Base-by-base conservation (phyloP, 1,284 basidiomycete species). In the Cryptococcus floricola region DNA sequence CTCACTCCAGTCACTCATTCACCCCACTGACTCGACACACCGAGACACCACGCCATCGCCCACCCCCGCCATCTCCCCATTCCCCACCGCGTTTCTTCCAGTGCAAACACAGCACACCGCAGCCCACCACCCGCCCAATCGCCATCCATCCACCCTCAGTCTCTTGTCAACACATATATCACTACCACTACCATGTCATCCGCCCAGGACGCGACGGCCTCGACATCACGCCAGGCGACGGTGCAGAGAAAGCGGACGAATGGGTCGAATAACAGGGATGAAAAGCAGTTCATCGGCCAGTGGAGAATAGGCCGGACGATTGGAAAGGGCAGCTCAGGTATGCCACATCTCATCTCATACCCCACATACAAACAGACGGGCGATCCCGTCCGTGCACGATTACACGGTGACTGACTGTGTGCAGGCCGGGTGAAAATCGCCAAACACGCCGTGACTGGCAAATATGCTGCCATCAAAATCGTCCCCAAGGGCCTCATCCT, bases 401-500 rank as follows among this genome's bases (percentile, higher is more conserved):
- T 49, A 34, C n/a, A 14, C 18, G 18, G 18, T 38, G 18, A 39
- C n/a, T 37, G 45, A 47, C 25, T 41, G 37, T 39, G 14, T 31
- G 28, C n/a, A 95, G 93, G 93, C 53, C 87, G 90, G 50, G 95
- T 99, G 42, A 87, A 90, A 64, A 86, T 98, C 58, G 94, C 92
- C 14, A 82, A 91, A 58, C 91, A 98, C 75, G 83, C 86, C 19
- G 86, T 85, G 69, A 94, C 91, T 0, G 89, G 89, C 13, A 86
- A 95, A 77, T 87, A 88, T 69, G 93, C 95, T 28, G 96, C 95
- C 3, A 86, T 98, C 75, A 98, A 98, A 80, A 98, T 98, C 65
- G 88, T 98, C 34, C 89, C 92, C 39, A 95, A 95, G 76, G 84
- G 84, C 50, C 83, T 91, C 60, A 79, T 87, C 60, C 77, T 90